These are phyloP conservation scores for Nadsonia commutata DNA, from an alignment of 1,139 yeast species.

Conservation along the genomic window DNA sequence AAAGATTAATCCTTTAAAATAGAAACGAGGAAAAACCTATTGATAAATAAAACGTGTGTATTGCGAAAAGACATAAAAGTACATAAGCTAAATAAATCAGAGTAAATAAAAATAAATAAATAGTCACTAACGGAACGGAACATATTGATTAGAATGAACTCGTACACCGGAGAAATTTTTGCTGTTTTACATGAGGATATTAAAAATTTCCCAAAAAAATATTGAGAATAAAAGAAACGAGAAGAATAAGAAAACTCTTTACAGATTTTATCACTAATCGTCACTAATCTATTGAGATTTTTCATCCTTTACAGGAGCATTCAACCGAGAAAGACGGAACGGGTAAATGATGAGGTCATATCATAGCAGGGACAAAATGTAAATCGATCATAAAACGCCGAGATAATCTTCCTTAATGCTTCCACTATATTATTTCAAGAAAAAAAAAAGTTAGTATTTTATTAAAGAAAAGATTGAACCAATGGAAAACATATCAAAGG, in stretches of 20 bases:
- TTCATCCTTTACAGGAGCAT: too few relatives aligned
- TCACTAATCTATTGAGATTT: too few relatives aligned
- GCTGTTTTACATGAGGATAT: too few relatives aligned
- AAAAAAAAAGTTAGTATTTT: conserved; percentile 9
- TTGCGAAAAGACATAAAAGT: neutral
- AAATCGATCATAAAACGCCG: conserved; percentile 44
- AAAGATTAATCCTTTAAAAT: neutral
- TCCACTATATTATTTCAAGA: conserved; percentile 30
- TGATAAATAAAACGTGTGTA: neutral
- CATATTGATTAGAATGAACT: neutral
- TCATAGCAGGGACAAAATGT: too few relatives aligned
- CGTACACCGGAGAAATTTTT: too few relatives aligned
- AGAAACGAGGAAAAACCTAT: neutral
- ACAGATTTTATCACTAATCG: neutral
- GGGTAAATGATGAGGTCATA: too few relatives aligned
- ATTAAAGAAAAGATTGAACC: too few relatives aligned
- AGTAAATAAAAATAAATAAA: neutral
- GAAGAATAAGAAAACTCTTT: neutral
- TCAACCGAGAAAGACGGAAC: too few relatives aligned
- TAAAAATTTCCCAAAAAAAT: too few relatives aligned
- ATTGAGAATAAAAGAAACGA: neutral
- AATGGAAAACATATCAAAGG: conserved; percentile 2
- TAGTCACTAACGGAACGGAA: neutral
- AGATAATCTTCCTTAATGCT: conserved; percentile 93
- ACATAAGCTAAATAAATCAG: neutral